Percentiles rank a stretch among this genome's conserved stretches.
Evolutionary conservation across 2,329 filamentous ascomycete genomes (phyloP).

Genomic region (Penicillium sp.): DNA sequence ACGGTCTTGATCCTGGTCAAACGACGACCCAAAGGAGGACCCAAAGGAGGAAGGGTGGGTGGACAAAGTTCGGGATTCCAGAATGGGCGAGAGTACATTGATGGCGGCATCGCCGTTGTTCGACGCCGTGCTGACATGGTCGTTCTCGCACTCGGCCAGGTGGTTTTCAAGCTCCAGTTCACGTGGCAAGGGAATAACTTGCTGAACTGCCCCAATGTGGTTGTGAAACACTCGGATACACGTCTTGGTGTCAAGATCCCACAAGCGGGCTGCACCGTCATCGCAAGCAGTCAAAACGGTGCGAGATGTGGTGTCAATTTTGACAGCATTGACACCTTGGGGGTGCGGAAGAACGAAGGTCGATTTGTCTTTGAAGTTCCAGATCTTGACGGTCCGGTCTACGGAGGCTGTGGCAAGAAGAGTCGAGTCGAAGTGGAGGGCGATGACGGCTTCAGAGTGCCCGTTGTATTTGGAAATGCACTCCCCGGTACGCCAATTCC

Average conservation of each 20-base stretch:
- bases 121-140: constrained; percentile 44
- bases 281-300: constrained; percentile 92
- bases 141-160: constrained; percentile 56
- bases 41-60: constrained; percentile 57
- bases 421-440: constrained; percentile 80
- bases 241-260: constrained; percentile 81
- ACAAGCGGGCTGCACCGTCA: constrained; percentile 84
- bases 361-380: constrained; percentile 82
- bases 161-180: constrained; percentile 87
- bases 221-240: constrained; percentile 78
- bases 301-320: constrained; percentile 74
- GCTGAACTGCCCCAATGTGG: constrained; percentile 93
- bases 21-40: constrained; percentile 62
- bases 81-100: constrained; percentile 24
- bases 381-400: constrained; percentile 86
- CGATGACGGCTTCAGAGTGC: constrained; percentile 79
- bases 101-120: constrained; percentile 29
- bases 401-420: constrained; percentile 85
- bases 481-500: constrained; percentile 93
- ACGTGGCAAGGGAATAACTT: constrained; percentile 75
- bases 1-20: constrained; percentile 59
- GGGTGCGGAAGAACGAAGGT: constrained; percentile 76
- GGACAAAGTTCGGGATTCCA: constrained; percentile 24
- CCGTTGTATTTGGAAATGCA: constrained; percentile 77
- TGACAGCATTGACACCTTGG: constrained; percentile 97